Conservation (phyloP, 805 yeast genomes). For the Pichia pseudocactophila region DNA sequence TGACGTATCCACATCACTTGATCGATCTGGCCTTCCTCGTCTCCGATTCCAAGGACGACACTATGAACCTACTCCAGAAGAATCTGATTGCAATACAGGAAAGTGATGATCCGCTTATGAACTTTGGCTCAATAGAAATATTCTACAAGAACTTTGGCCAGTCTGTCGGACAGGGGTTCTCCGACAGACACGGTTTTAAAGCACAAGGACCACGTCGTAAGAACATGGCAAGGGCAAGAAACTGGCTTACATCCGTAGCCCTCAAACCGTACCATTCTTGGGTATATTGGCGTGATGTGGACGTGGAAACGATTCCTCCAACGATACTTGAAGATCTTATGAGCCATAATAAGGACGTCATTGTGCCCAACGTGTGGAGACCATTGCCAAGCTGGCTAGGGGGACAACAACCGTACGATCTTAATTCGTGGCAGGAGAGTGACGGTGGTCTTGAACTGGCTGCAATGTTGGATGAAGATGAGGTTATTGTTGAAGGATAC, state of each 20-base stretch:
- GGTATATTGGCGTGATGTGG: conserved; percentile 98
- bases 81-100: conserved; percentile 54
- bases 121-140: conserved; percentile 80
- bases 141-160: conserved; percentile 92
- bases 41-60: conserved; percentile 83
- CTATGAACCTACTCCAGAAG: conserved; percentile 57
- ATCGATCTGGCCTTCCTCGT: conserved; percentile 71
- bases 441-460: conserved; percentile 79
- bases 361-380: conserved; percentile 92
- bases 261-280: conserved; percentile 87
- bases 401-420: conserved; percentile 75
- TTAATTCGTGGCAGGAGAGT: conserved; percentile 80
- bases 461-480: conserved; percentile 74
- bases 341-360: conserved; percentile 85
- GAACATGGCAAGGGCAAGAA: conserved; percentile 91
- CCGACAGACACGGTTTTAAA: conserved; percentile 90
- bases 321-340: conserved; percentile 84
- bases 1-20: conserved; percentile 48
- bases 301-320: conserved; percentile 83
- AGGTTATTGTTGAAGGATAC: conserved; percentile 94
- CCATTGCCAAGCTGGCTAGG: conserved; percentile 84
- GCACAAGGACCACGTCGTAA: conserved; percentile 95
- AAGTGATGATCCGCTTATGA: conserved; percentile 48
- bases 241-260: conserved; percentile 85
- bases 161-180: conserved; percentile 82